These are phyloP conservation scores for Juncus effusus DNA, from an alignment of 176 grass and related monocot species.

Conservation along the genomic window DNA sequence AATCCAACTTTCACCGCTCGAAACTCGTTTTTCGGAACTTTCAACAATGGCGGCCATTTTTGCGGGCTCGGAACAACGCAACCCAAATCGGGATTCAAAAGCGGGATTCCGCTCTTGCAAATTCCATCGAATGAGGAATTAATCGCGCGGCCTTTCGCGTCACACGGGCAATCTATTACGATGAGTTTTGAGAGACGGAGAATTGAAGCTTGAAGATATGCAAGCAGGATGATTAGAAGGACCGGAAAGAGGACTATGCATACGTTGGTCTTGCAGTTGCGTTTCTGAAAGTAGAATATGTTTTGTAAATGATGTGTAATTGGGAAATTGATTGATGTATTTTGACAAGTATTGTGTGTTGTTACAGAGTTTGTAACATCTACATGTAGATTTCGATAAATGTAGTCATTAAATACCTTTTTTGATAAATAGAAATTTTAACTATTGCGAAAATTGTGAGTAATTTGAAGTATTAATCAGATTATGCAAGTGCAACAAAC, in stretches of 20 bases:
- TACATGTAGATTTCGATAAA: too few relatives aligned
- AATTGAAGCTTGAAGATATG: constrained; percentile 34
- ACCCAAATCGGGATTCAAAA: constrained; percentile 32
- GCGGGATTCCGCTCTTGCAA: constrained; percentile 46
- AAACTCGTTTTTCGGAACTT: constrained; percentile 39
- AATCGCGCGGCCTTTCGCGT: constrained; percentile 33
- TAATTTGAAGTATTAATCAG: too few relatives aligned
- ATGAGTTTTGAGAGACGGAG: constrained; percentile 11
- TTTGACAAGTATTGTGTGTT: neutral
- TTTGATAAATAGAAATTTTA: too few relatives aligned
- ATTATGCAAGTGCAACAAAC: too few relatives aligned
- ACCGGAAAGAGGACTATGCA: constrained; percentile 50
- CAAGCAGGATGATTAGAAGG: constrained; percentile 32
- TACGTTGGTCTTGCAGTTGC: constrained; percentile 51
- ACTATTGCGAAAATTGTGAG: too few relatives aligned
- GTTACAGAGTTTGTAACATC: too few relatives aligned
- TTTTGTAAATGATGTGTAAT: neutral
- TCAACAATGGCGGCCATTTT: constrained; percentile 42
- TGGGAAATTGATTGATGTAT: neutral
- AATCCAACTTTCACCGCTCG: constrained; percentile 34
- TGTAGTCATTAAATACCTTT: too few relatives aligned
- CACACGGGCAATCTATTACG: constrained; percentile 33
- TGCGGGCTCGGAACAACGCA: constrained; percentile 46
- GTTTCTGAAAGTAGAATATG: constrained; percentile 26
- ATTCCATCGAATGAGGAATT: constrained; percentile 38